These are phyloP conservation scores for Annona cherimola DNA, from an alignment of 164 flowering plant genomes.

Conservation along the genomic window DNA sequence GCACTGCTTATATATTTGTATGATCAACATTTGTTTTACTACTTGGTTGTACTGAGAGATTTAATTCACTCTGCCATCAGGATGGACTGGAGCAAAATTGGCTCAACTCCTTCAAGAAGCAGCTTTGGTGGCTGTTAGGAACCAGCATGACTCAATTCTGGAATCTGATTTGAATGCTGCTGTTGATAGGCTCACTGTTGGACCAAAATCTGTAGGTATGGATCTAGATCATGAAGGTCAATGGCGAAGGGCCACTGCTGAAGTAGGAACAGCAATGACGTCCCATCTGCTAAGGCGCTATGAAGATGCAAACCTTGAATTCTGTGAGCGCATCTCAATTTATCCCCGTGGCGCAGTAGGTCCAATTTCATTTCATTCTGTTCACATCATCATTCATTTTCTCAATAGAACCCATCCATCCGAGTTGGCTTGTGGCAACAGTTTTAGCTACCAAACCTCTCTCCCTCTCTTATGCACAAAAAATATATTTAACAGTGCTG, in stretches of 20 bases:
- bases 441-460: too few species aligned
- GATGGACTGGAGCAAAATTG: conserved; percentile 93
- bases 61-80: conserved; percentile 31
- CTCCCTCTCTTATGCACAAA: not conserved
- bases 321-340: conserved; percentile 81
- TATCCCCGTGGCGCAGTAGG: conserved; percentile 78
- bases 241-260: conserved; percentile 85
- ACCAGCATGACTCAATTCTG: conserved; percentile 64
- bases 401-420: not conserved
- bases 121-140: conserved; percentile 91
- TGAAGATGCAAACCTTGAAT: conserved; percentile 77
- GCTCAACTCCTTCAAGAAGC: conserved; percentile 96
- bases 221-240: conserved; percentile 87
- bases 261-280: conserved; percentile 81
- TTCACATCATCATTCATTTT: not conserved
- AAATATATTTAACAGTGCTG: not conserved
- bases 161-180: conserved; percentile 89
- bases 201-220: conserved; percentile 78
- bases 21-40: not conserved
- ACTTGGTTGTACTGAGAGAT: not conserved
- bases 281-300: conserved; percentile 72
- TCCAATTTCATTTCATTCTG: conserved; percentile 20
- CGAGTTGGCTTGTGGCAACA: too few species aligned
- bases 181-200: conserved; percentile 89
- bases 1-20: too few species aligned